Evolutionary conservation across 2,329 filamentous ascomycete genomes (phyloP).

Genomic region (Xylariaceae sp.): DNA sequence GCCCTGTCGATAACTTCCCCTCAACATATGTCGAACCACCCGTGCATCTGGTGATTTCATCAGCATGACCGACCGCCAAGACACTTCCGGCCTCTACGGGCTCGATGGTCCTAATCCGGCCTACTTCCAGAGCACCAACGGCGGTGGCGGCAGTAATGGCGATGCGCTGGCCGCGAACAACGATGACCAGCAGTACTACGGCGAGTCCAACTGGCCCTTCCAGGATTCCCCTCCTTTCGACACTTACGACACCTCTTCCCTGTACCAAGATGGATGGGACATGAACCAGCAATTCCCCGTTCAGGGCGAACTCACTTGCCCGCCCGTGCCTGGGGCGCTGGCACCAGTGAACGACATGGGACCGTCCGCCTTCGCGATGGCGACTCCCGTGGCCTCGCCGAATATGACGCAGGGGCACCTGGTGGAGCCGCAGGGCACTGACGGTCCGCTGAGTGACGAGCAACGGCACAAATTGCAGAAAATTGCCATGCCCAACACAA

Average conservation of each 20-base stretch:
- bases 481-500: conserved; percentile 59
- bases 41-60: conserved; percentile 31
- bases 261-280: conserved; percentile 32
- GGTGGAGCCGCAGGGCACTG: conserved; percentile 28
- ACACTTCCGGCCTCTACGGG: conserved; percentile 39
- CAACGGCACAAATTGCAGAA: conserved; percentile 57
- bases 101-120: conserved; percentile 37
- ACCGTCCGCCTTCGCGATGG: conserved; percentile 31
- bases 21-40: conserved; percentile 32
- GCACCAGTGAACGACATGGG: conserved; percentile 30
- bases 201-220: conserved; percentile 43
- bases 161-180: conserved; percentile 9
- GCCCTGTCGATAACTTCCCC: conserved; percentile 4
- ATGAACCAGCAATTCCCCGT: conserved; percentile 26
- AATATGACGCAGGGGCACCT: conserved; percentile 25
- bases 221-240: conserved; percentile 44
- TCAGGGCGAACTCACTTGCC: conserved; percentile 28
- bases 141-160: conserved; percentile 12
- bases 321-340: conserved; percentile 22
- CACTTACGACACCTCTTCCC: conserved; percentile 35
- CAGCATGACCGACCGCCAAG: conserved; percentile 32
- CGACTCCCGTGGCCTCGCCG: conserved; percentile 23
- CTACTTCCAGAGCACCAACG: conserved; percentile 26
- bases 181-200: conserved; percentile 31
- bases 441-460: conserved; percentile 47